These are phyloP conservation scores for Erodium texanum DNA, from an alignment of 441 rosid species.

Conservation along the genomic window DNA sequence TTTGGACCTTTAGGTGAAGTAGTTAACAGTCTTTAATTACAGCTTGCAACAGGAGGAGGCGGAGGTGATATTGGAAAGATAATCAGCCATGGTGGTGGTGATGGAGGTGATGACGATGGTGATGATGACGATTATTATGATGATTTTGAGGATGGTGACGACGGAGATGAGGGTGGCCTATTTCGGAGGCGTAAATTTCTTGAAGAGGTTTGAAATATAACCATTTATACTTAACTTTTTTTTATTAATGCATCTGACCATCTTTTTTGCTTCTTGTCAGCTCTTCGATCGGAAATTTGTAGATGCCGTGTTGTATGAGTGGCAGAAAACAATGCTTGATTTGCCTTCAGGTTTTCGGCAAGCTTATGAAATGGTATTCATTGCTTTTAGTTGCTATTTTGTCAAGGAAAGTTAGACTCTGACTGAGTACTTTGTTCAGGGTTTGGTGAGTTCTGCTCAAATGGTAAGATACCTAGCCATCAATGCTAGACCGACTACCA, in stretches of 20 bases:
- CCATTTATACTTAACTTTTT: neutral
- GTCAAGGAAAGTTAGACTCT: conserved; percentile 8
- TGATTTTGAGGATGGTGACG: conserved; percentile 78
- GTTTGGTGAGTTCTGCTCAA: conserved; percentile 6
- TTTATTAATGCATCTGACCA: conserved; percentile 7
- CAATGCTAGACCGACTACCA: conserved; percentile 8
- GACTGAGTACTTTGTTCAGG: neutral
- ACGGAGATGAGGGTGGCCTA: conserved; percentile 84
- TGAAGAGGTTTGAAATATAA: conserved; percentile 54
- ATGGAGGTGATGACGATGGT: conserved; percentile 92
- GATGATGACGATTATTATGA: conserved; percentile 92
- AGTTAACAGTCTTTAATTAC: conserved; percentile 24
- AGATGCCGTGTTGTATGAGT: conserved; percentile 85
- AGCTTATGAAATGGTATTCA: conserved; percentile 79
- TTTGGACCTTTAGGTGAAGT: conserved; percentile 6
- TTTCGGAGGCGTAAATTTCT: conserved; percentile 77
- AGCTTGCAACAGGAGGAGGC: conserved; percentile 86
- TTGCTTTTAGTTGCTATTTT: conserved; percentile 11
- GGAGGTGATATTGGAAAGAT: conserved; percentile 91
- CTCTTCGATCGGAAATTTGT: conserved; percentile 86
- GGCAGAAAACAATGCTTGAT: conserved; percentile 95
- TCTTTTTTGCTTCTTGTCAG: conserved; percentile 30
- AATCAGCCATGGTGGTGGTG: conserved; percentile 78
- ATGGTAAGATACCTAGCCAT: conserved; percentile 6
- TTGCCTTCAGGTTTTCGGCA: conserved; percentile 95